These are phyloP conservation scores for Podospora didyma DNA, from an alignment of 495 filamentous ascomycete species.

Conservation along the genomic window DNA sequence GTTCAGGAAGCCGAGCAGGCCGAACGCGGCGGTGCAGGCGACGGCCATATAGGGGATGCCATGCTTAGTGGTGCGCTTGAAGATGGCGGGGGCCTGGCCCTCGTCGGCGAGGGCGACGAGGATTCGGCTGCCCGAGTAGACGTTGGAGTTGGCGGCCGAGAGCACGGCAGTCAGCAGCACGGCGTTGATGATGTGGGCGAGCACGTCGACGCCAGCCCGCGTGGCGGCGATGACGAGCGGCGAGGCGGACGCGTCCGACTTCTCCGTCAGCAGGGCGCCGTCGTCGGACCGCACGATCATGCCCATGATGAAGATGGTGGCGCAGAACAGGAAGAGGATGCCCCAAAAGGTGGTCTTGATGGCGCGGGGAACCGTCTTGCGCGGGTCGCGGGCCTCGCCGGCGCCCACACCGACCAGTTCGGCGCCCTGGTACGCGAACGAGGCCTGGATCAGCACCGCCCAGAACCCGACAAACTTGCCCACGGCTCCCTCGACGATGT, in stretches of 20 bases:
- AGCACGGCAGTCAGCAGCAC: constrained; percentile 62
- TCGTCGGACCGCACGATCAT: constrained; percentile 59
- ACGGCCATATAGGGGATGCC: constrained; percentile 45
- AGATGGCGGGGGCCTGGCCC: constrained; percentile 53
- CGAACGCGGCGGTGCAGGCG: constrained; percentile 36
- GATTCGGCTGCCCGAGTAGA: constrained; percentile 61
- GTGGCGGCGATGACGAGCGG: constrained; percentile 68
- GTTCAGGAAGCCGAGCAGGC: constrained; percentile 54
- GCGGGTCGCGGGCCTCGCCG: constrained; percentile 60
- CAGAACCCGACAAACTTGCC: constrained; percentile 46
- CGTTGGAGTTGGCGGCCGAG: constrained; percentile 52
- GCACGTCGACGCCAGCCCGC: constrained; percentile 58
- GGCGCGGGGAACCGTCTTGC: constrained; percentile 50
- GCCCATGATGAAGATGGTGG: constrained; percentile 64
- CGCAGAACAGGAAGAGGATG: constrained; percentile 63
- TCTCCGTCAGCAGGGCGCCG: constrained; percentile 42
- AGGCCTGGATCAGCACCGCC: constrained; percentile 44
- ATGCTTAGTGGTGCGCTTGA: constrained; percentile 31
- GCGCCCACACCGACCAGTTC: constrained; percentile 66
- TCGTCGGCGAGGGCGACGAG: constrained; percentile 60
- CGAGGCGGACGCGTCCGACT: constrained; percentile 54
- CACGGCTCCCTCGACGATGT: constrained; percentile 37
- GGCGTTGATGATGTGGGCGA: constrained; percentile 69
- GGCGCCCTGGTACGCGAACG: constrained; percentile 47
- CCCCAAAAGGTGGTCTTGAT: constrained; percentile 55